Conservation (phyloP, 2,329 filamentous ascomycete species). For the Celoporthe dispersa region DNA sequence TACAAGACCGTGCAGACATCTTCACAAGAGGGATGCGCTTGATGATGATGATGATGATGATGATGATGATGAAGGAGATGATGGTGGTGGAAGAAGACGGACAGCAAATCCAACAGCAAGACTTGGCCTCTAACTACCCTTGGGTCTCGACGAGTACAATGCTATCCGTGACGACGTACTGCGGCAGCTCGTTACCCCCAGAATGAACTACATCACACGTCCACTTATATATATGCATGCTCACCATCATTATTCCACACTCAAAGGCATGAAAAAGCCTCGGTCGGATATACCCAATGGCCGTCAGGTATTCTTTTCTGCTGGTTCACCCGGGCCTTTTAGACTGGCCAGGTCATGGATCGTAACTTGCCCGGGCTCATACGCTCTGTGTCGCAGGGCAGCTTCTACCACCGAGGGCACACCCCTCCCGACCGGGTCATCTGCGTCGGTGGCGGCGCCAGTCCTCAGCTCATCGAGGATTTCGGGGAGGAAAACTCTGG, state of each 20-base stretch:
- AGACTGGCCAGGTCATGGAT: no score
- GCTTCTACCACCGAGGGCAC: neutral
- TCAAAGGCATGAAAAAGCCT: neutral
- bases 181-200: neutral
- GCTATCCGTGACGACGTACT: neutral
- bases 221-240: no score
- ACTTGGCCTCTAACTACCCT: neutral
- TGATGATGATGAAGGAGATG: no score
- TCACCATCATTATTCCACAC: no score
- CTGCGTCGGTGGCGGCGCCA: neutral
- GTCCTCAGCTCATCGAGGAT: neutral
- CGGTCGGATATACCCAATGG: neutral
- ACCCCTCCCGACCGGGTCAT: no score
- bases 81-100: neutral
- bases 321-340: no score
- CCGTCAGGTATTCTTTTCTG: neutral
- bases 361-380: neutral
- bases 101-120: neutral
- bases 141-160: neutral
- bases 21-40: neutral
- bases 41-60: no score
- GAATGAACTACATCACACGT: no score
- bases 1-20: neutral
- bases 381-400: neutral
- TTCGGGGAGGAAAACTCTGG: neutral